Conservation (phyloP, 768 basidiomycete species). For the Suillus tomentosus region DNA sequence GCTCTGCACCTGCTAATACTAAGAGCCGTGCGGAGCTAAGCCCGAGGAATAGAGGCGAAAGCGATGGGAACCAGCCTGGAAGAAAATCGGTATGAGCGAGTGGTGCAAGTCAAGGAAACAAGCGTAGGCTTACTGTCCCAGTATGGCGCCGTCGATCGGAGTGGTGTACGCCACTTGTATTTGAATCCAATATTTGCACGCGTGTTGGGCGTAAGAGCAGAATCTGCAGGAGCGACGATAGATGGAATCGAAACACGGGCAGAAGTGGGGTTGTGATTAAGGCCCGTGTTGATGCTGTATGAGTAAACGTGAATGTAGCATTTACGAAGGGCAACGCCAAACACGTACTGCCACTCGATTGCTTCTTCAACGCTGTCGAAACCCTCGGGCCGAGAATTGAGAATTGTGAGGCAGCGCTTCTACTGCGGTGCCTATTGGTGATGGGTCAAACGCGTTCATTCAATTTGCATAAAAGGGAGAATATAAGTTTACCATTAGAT, state of each 20-base stretch:
- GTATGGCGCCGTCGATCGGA: slow-evolving; percentile 84
- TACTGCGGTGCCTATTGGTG: slow-evolving; percentile 74
- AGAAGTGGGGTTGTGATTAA: slow-evolving; percentile 78
- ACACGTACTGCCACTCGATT: slow-evolving; percentile 92
- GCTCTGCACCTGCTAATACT: too few relatives aligned
- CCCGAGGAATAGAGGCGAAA: too few relatives aligned
- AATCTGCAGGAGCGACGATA: slow-evolving; percentile 40
- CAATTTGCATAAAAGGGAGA: too few relatives aligned
- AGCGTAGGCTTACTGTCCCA: slow-evolving; percentile 69
- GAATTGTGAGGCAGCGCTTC: slow-evolving; percentile 90
- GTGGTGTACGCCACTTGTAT: slow-evolving; percentile 82
- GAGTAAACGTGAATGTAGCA: neutral
- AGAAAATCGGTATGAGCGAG: slow-evolving; percentile 48
- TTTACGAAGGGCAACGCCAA: neutral
- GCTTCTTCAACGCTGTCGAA: slow-evolving; percentile 85
- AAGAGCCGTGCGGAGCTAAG: too few relatives aligned
- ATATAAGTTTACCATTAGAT: slow-evolving; percentile 18
- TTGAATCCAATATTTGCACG: slow-evolving; percentile 25
- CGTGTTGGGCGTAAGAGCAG: slow-evolving; percentile 32
- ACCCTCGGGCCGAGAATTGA: slow-evolving; percentile 82
- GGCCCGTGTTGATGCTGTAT: slow-evolving; percentile 71
- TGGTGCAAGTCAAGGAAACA: neutral
- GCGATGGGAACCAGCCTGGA: too few relatives aligned
- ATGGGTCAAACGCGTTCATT: slow-evolving; percentile 32
- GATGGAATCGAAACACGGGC: slow-evolving; percentile 54